Conservation (phyloP, 2,329 filamentous ascomycete genomes). For the Nemania sp. region DNA sequence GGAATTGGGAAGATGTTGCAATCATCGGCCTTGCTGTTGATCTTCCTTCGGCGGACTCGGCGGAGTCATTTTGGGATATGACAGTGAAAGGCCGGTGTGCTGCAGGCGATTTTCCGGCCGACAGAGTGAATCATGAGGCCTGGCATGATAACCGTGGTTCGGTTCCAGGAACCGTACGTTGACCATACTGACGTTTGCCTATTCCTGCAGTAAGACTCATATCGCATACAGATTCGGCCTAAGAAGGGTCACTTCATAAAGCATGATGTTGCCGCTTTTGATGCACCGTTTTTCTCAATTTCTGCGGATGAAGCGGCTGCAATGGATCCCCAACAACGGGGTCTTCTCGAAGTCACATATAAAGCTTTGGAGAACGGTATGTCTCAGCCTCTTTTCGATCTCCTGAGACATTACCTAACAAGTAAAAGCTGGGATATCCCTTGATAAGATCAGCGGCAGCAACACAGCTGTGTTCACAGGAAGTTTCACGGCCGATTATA, state of each 20-base stretch:
- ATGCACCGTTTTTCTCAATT: constrained; percentile 14
- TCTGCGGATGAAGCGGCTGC: constrained; percentile 3
- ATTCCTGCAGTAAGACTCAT: too few relatives aligned
- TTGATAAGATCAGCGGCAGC: background rate
- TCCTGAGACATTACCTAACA: background rate
- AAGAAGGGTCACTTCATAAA: background rate
- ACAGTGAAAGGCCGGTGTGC: too few relatives aligned
- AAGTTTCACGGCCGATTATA: background rate
- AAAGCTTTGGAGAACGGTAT: constrained; percentile 9
- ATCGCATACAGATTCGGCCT: too few relatives aligned
- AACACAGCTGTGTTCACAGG: background rate
- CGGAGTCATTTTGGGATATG: too few relatives aligned
- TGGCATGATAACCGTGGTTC: too few relatives aligned
- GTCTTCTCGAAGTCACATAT: background rate
- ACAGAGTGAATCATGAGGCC: too few relatives aligned
- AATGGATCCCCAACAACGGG: constrained; percentile 3
- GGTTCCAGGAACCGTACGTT: too few relatives aligned
- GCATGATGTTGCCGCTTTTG: background rate
- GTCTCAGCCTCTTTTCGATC: background rate
- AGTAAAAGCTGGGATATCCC: background rate
- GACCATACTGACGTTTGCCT: too few relatives aligned
- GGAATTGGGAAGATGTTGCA: too few relatives aligned
- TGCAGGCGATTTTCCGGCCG: too few relatives aligned
- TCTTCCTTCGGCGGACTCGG: too few relatives aligned
- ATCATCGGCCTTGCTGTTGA: too few relatives aligned